Base-by-base conservation (phyloP, 768 basidiomycete species). In the Lactifluus echinatus region DNA sequence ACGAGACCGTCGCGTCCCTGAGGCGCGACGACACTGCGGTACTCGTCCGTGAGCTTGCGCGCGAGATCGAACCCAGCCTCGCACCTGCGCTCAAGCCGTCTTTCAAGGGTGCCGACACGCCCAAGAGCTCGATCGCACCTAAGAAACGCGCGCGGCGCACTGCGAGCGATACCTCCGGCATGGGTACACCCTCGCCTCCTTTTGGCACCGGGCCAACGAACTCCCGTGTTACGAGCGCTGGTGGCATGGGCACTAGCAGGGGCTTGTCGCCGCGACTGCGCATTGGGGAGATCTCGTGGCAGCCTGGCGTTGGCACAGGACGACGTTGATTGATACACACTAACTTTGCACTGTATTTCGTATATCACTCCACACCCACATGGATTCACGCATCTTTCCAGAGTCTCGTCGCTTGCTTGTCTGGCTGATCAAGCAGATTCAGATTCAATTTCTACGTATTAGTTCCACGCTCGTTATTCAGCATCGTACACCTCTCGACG, bases 1-100 rank as follows among this genome's bases (percentile, higher is more conserved):
- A 87, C 55, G 86, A 84, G 33, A 82, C 93, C 3, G 90, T 99
- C 55, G 81, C 84, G 63, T 79, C 79, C 59, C 73, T 97, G 48
- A 90, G 89, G 66, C 79, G 82, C 61, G 83, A 85, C 49, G 96
- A 99, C 68, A 88, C 83, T 12, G 93, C 95, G 0, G 87, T 98
- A 17, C 78, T 99, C 28, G 93, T 96, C 17, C 78, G 89, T 56
- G 90, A 97, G 69, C 71, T 96, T 44, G 92, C 92, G 19, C 78
- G 86, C 64, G 90, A 93, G 70, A 90, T 93, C 57, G 74, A 90
- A 23, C 90, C 90, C 0, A 78, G 83, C 0, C 76, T 93, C 42
- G 79, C 80, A 36, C 88, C 89, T 2, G 89, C 79, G 6, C 70
- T 90, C 64, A 82, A 76, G 66, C 86, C 86, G 11, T 73, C 71